Evolutionary conservation across 345 rosid genomes (phyloP).

Genomic region (Punica granatum): DNA sequence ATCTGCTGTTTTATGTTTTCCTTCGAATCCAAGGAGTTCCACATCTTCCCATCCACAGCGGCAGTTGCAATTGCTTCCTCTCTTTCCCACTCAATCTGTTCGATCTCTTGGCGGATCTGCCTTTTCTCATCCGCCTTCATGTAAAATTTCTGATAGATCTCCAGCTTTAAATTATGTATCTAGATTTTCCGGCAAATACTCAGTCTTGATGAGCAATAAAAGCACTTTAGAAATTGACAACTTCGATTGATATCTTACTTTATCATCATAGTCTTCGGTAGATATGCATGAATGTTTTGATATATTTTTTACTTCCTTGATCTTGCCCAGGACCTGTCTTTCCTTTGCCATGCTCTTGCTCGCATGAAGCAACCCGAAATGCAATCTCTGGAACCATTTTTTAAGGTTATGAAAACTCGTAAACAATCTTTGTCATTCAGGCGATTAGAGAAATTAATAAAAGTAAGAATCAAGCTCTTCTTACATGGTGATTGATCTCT

Average conservation of each 20-base stretch:
- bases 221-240: background rate
- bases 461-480: background rate
- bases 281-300: background rate
- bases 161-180: background rate
- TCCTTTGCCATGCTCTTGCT: slow-evolving; percentile 2
- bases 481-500: slow-evolving; percentile 7
- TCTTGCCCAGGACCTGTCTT: background rate
- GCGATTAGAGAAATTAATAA: background rate
- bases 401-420: background rate
- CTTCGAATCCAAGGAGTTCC: slow-evolving; percentile 1
- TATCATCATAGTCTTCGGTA: background rate
- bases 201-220: background rate
- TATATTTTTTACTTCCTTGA: slow-evolving; percentile 2
- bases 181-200: background rate
- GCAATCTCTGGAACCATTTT: background rate
- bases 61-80: slow-evolving; percentile 2
- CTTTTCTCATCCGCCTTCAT: background rate
- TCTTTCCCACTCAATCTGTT: background rate
- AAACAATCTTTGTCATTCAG: no score
- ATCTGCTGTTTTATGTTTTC: slow-evolving; percentile 1
- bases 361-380: slow-evolving; percentile 5
- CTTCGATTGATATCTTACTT: background rate
- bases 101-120: background rate
- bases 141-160: background rate
- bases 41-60: slow-evolving; percentile 3